phyloP scores from a whole-genome alignment of 2,329 filamentous ascomycete species.

The Colletotrichum sp. region DNA sequence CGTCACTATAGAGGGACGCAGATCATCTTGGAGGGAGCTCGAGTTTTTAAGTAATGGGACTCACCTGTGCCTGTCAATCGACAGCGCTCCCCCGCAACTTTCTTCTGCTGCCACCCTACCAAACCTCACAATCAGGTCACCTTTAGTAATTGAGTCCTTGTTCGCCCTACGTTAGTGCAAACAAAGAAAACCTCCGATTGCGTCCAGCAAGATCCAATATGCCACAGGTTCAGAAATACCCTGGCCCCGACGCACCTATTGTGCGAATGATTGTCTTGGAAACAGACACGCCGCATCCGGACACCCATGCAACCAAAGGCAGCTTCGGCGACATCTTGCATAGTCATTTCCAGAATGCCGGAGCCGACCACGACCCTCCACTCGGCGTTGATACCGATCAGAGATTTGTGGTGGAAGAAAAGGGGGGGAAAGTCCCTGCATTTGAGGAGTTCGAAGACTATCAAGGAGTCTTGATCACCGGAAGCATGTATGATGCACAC shows the following conservation, averaged over 20 bases:
- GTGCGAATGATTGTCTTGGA: conserved; percentile 58
- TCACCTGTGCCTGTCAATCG: not conserved
- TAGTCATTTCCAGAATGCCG: conserved; percentile 54
- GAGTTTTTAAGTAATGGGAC: not conserved
- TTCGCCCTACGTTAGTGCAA: not conserved
- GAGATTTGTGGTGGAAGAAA: conserved; percentile 57
- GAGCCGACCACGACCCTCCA: conserved; percentile 55
- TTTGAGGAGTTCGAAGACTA: conserved; percentile 61
- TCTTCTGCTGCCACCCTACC: not conserved
- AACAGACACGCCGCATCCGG: conserved; percentile 59
- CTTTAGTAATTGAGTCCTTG: not conserved
- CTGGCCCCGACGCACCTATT: not conserved
- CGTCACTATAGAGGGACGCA: not conserved
- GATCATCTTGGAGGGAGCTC: not conserved
- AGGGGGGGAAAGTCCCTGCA: conserved; percentile 50
- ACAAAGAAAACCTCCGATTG: not conserved
- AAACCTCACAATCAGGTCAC: not conserved
- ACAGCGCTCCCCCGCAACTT: not conserved
- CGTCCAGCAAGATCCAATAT: not conserved
- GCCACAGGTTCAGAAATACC: conserved; percentile 1
- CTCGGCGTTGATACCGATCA: conserved; percentile 60
- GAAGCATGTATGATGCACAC: conserved; percentile 72
- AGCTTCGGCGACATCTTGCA: conserved; percentile 60
- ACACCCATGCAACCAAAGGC: conserved; percentile 53
- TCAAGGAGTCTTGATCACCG: conserved; percentile 77